Evolutionary conservation across 2,329 filamentous ascomycete genomes (phyloP).

Genomic region (Aspergillus neoniger): DNA sequence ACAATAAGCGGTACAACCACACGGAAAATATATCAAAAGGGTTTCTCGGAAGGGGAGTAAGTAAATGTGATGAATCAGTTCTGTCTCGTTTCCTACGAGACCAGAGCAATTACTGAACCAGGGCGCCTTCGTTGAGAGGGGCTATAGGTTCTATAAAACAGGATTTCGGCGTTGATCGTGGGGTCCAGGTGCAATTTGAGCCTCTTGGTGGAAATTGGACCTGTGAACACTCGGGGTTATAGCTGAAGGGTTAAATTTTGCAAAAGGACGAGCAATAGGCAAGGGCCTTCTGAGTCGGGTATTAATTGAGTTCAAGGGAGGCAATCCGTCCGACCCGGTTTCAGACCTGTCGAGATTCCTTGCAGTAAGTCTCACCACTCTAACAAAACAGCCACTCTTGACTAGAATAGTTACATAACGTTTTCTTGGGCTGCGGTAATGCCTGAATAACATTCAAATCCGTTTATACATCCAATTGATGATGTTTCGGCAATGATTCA

Average conservation of each 20-base stretch:
- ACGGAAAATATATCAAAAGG: neutral
- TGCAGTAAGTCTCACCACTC: conserved; percentile 21
- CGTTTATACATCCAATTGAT: no score
- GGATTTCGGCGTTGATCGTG: neutral
- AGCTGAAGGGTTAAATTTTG: neutral
- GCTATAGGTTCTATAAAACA: neutral
- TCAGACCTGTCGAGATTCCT: conserved; percentile 22
- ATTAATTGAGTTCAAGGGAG: conserved; percentile 13
- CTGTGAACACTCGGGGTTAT: neutral
- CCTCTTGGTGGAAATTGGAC: neutral
- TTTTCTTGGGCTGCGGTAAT: neutral
- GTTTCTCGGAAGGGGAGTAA: neutral
- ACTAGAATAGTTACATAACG: neutral
- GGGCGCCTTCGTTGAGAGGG: no score
- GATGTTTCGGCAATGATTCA: no score
- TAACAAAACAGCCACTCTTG: neutral
- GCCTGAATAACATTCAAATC: neutral
- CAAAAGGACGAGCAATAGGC: neutral
- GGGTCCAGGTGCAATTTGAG: neutral
- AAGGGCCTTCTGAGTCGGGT: conserved; percentile 15
- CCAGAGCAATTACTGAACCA: neutral
- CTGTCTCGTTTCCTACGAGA: neutral
- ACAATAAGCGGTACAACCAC: neutral
- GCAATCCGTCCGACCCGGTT: conserved; percentile 14
- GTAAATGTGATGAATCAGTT: no score